Percentiles rank a stretch among this genome's conserved stretches.
Evolutionary conservation across 768 basidiomycete species (phyloP).

Genomic region (Lyophyllum shimeji): DNA sequence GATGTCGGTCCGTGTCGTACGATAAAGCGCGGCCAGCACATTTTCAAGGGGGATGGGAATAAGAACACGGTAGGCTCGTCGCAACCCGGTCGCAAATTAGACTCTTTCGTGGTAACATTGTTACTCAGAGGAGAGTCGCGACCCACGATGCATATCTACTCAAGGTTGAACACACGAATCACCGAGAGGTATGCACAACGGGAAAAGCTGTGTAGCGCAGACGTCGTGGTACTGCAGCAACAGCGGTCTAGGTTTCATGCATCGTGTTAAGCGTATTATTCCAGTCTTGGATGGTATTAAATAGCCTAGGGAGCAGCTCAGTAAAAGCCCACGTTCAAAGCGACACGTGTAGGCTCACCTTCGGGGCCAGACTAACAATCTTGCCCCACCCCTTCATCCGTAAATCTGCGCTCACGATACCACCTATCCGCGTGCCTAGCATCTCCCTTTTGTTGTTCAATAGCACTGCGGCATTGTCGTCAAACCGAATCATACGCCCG

Average conservation of each 20-base stretch:
- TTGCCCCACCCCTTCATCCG: slow-evolving; percentile 94
- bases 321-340: not conserved
- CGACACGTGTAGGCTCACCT: slow-evolving; percentile 48
- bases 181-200: too few relatives aligned
- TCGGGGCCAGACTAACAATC: slow-evolving; percentile 88
- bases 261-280: not conserved
- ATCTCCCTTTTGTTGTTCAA: slow-evolving; percentile 96
- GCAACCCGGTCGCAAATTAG: too few relatives aligned
- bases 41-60: too few relatives aligned
- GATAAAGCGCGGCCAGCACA: too few relatives aligned
- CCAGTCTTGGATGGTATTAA: slow-evolving; percentile 1
- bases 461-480: slow-evolving; percentile 94
- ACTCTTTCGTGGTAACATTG: too few relatives aligned
- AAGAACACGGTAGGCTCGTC: too few relatives aligned
- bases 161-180: too few relatives aligned
- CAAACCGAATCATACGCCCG: slow-evolving; percentile 85
- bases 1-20: too few relatives aligned
- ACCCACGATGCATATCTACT: too few relatives aligned
- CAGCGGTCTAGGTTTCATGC: not conserved
- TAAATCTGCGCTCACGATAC: slow-evolving; percentile 89
- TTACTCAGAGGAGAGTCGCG: too few relatives aligned
- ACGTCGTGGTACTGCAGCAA: not conserved
- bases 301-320: slow-evolving; percentile 13
- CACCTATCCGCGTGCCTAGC: slow-evolving; percentile 92
- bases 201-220: too few relatives aligned